Percentiles rank a stretch among this genome's conserved stretches.
Evolutionary conservation across 495 filamentous ascomycete species (phyloP).

Genomic region (Podospora australis): DNA sequence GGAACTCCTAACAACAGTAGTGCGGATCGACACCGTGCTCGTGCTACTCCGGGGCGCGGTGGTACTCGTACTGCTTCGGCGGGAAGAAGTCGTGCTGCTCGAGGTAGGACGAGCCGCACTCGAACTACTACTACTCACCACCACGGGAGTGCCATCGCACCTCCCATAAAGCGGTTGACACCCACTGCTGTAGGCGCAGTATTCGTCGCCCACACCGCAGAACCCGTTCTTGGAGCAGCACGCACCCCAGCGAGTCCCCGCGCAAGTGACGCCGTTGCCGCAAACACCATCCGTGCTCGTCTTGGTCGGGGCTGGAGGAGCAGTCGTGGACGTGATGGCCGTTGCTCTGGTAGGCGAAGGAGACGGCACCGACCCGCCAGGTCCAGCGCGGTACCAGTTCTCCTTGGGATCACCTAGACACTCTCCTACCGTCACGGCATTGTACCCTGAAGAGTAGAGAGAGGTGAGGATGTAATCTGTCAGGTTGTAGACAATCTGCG

Average conservation of each 20-base stretch:
- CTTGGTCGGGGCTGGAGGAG: neutral
- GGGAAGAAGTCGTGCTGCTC: constrained; percentile 5
- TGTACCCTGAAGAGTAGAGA: constrained; percentile 52
- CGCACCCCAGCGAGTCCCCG: constrained; percentile 32
- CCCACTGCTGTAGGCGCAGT: constrained; percentile 26
- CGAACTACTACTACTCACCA: neutral
- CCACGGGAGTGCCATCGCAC: constrained; percentile 15
- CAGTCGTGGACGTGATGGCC: constrained; percentile 5
- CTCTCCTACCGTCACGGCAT: constrained; percentile 63
- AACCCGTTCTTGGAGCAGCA: constrained; percentile 38
- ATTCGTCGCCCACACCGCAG: constrained; percentile 34
- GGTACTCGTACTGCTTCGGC: neutral
- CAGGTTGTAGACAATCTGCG: constrained; percentile 69
- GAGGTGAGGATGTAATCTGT: constrained; percentile 65
- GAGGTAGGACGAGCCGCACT: neutral
- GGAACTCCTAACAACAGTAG: too few relatives aligned
- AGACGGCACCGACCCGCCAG: neutral
- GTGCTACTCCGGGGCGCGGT: neutral
- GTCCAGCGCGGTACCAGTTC: constrained; percentile 60
- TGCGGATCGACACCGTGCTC: neutral
- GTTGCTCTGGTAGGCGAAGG: constrained; percentile 2
- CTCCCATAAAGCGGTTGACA: constrained; percentile 34
- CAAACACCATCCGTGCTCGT: constrained; percentile 32
- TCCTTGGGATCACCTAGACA: constrained; percentile 63
- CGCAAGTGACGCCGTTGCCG: constrained; percentile 38